Base-by-base conservation (phyloP, 805 yeast genomes). In the Starmerella geochares region DNA sequence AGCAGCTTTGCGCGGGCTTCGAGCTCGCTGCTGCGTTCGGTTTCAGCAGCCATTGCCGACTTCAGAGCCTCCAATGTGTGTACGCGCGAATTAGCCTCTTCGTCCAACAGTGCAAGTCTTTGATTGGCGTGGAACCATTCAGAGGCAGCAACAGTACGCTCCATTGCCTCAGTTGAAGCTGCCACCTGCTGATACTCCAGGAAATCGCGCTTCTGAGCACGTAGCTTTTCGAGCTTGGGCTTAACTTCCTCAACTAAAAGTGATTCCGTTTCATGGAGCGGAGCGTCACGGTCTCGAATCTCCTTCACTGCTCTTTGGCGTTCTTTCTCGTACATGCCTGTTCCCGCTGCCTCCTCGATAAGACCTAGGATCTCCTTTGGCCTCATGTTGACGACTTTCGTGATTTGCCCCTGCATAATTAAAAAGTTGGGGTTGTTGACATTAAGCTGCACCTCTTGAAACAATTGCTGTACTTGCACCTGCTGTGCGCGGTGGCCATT, bases 361-460 rank as follows among this genome's bases (percentile, higher is more conserved):
- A 92, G 73, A 4, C 95, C 81, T 55, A 92, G 67, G 37, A 90
- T 84, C 65, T 92, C 97, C 1, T 78, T 71, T 0, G 98, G 94
- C 60, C 85, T 86, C 97, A 92, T 92, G 65, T 92, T 92, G 60
- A 92, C 74, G 56, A 92, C 96, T 65, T 92, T 90, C 29, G 98
- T 94, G 68, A 94, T 92, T 64, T 87, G 86, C 53, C 99, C 99
- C 68, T 92, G 99, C 98, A 94, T 92, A 61, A 92, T 92, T 59
- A 92, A 74, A 67, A 92, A 92, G 65, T 92, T 92, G 28, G 99
- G 98, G 63, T 90, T 92, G 65, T 92, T 92, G 65, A 92, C 90
- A 63, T 92, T 92, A 54, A 92, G 75, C 67, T 92, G 98, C 20
- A 94, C 95, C 16, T 94, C 82, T 65, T 90, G 97, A 65, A 94